These are phyloP conservation scores for Eucalyptus viminalis DNA, from an alignment of 345 rosid species.

Conservation along the genomic window DNA sequence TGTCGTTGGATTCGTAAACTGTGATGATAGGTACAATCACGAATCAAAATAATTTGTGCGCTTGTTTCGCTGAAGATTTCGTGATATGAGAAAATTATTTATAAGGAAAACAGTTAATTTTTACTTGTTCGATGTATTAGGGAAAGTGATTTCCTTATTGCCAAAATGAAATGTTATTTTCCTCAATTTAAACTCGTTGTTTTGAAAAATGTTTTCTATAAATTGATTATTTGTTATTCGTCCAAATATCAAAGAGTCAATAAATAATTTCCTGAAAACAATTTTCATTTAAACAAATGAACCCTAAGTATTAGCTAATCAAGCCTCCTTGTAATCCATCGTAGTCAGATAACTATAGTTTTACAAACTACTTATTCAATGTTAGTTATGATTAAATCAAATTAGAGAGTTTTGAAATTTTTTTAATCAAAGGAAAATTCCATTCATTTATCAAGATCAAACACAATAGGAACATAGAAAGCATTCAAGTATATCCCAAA, in stretches of 20 bases:
- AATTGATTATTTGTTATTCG: neutral
- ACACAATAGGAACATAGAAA: no score
- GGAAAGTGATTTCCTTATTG: neutral
- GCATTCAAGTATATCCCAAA: neutral
- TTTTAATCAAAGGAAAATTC: neutral
- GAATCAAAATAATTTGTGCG: accelerated
- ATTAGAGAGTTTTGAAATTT: neutral
- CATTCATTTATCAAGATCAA: neutral
- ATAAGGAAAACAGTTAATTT: neutral
- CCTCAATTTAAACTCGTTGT: neutral
- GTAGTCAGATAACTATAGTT: neutral
- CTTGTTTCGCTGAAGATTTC: accelerated
- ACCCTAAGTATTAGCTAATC: neutral
- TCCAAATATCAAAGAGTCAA: neutral
- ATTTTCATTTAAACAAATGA: neutral
- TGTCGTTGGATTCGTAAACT: no score
- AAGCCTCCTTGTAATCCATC: neutral
- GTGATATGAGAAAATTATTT: accelerated
- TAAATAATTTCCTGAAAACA: accelerated
- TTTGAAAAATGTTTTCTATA: neutral
- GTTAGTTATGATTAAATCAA: neutral
- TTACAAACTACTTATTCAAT: neutral
- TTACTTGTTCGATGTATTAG: neutral
- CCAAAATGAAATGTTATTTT: accelerated
- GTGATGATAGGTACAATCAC: no score